Evolutionary conservation across 768 basidiomycete genomes (phyloP).

Genomic region (Auriscalpium microsporum): DNA sequence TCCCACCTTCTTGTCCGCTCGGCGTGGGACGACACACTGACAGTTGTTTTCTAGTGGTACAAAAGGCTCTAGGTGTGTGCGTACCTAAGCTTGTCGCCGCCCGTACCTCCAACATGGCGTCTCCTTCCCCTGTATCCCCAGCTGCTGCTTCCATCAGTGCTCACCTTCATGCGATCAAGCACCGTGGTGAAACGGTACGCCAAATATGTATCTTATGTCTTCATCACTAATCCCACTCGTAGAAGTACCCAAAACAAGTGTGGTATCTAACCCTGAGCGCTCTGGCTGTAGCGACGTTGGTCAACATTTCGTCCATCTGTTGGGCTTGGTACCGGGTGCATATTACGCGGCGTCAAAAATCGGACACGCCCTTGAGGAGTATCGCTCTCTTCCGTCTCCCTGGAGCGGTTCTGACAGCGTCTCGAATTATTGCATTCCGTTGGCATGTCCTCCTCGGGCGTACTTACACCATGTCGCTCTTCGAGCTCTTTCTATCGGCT

Average conservation of each 20-base stretch:
- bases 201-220: not conserved
- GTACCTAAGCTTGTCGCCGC: no score
- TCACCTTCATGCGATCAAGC: conserved; percentile 4
- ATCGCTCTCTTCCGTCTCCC: conserved; percentile 18
- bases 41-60: not conserved
- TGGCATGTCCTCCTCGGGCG: conserved; percentile 18
- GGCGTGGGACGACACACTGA: not conserved
- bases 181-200: conserved; percentile 8
- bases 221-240: not conserved
- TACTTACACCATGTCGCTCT: conserved; percentile 15
- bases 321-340: conserved; percentile 16
- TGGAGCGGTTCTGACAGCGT: conserved; percentile 18
- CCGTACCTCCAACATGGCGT: not conserved
- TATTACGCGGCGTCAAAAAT: not conserved
- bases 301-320: conserved; percentile 12
- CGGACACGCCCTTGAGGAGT: not conserved
- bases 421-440: conserved; percentile 22
- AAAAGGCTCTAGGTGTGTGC: not conserved
- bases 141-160: conserved; percentile 5
- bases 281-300: conserved; percentile 11
- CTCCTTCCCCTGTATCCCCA: not conserved
- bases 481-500: conserved; percentile 20
- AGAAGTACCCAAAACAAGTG: conserved; percentile 14
- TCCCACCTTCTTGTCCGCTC: not conserved
- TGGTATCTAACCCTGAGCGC: conserved; percentile 13